Evolutionary conservation across 2,329 filamentous ascomycete species (phyloP), one percentile per base, ranked within the genome.

Genomic region (Sarocladium kiliense): DNA sequence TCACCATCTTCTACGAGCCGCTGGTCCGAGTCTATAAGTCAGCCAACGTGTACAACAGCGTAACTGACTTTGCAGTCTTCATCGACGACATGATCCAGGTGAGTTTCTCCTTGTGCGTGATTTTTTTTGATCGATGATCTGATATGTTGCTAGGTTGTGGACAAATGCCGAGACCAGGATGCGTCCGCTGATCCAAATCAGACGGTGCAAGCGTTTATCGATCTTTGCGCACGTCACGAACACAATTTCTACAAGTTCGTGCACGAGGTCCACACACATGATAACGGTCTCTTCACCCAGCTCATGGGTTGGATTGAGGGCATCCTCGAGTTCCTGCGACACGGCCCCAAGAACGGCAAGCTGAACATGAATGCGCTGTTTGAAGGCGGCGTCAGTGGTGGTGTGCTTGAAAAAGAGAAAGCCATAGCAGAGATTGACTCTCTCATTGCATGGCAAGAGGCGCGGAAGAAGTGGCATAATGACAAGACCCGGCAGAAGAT

Each of bases 221-320:
- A 99, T 66, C 81, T 99, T 21, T 99, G 94, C 70, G 88, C 90
- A 61, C 85, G 94, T 42, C 94, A 99, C 69, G 91, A 99, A 71
- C 85, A 95, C 68, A 96, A 96, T 72, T 93, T 99, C 68, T 99
- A 97, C 80, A 97, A 96, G 70, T 99, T 99, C 69, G 88, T 99
- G 3, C 94, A 99, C 69, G 94, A 99, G 72, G 93, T 99, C 1
- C 94, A 99, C 67, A 86, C 89, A 6, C 93, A 99, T 65, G 94
- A 99, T 68, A 96, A 99, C 60, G 94, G 94, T 1, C 82, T 99
- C 1, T 99, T 99, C 64, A 92, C 91, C 34, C 89, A 95, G 64
- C 81, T 99, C 53, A 99, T 99, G 94, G 86, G 86, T 25, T 97
- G 94, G 94, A 86, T 97, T 45, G 94, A 99, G 73, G 89, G 88